Conservation (phyloP, 495 filamentous ascomycete species). For the Penicillium dipodomyicola region DNA sequence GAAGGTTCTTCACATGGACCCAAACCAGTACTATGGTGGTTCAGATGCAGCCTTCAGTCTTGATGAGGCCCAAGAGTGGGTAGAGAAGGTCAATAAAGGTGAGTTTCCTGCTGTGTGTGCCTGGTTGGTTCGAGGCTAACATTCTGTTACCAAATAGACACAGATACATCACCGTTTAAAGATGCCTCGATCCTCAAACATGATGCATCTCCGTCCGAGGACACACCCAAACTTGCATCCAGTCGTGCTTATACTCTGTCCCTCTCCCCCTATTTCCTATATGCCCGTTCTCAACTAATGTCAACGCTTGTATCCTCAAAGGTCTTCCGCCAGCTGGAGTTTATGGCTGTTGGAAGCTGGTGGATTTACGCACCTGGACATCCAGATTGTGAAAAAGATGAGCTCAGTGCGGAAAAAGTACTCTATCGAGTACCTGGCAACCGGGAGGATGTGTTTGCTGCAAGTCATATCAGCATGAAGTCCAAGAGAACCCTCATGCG, state of each 20-base stretch:
- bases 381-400: constrained; percentile 9
- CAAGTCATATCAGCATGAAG: constrained; percentile 65
- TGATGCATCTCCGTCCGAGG: constrained; percentile 13
- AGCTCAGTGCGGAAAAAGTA: constrained; percentile 15
- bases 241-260: constrained; percentile 81
- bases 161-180: constrained; percentile 35
- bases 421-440: constrained; percentile 73
- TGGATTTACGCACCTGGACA: constrained; percentile 59
- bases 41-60: constrained; percentile 83
- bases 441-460: constrained; percentile 82
- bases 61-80: constrained; percentile 79
- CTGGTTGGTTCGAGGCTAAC: constrained; percentile 22
- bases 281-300: constrained; percentile 74
- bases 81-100: constrained; percentile 49
- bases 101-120: constrained; percentile 11
- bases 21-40: constrained; percentile 84
- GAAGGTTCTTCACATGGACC: constrained; percentile 87
- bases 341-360: constrained; percentile 92
- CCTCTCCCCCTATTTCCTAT: constrained; percentile 82
- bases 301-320: constrained; percentile 79
- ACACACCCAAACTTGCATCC: constrained; percentile 49
- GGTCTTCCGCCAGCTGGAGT: constrained; percentile 85
- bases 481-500: constrained; percentile 83
- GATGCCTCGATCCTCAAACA: constrained; percentile 36
- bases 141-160: constrained; percentile 30